A percentile compares a stretch with the other conserved stretches of the same genome.
These are phyloP conservation scores for Phytophthora pini DNA, from an alignment of 352 stramenopile species.

Conservation along the genomic window DNA sequence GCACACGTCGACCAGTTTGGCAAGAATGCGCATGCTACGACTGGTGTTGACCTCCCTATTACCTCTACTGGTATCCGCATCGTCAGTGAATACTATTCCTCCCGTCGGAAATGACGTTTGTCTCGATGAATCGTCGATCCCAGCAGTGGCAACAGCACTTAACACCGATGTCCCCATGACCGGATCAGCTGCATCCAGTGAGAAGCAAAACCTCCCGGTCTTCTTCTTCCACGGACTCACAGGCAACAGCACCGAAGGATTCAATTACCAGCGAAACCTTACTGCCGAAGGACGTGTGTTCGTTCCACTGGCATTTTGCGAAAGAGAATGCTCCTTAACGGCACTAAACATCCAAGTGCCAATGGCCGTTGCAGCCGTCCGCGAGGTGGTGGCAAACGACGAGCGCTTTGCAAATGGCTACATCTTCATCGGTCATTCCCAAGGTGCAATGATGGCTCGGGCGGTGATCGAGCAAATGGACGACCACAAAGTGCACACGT, in stretches of 20 bases:
- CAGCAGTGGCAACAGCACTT: constrained; percentile 10
- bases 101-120: constrained; percentile 18
- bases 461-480: constrained; percentile 65
- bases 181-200: background rate
- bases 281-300: constrained; percentile 37
- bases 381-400: constrained; percentile 23
- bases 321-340: constrained; percentile 35
- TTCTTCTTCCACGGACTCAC: constrained; percentile 63
- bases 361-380: constrained; percentile 49
- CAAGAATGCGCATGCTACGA: constrained; percentile 7
- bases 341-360: constrained; percentile 42
- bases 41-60: constrained; percentile 10
- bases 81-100: background rate
- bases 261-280: constrained; percentile 40
- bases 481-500: constrained; percentile 54
- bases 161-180: background rate
- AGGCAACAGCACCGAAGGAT: constrained; percentile 25
- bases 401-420: constrained; percentile 41
- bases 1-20: constrained; percentile 3
- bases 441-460: constrained; percentile 50
- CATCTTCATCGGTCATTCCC: constrained; percentile 57
- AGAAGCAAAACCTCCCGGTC: constrained; percentile 39
- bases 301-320: constrained; percentile 48
- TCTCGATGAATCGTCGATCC: constrained; percentile 24
- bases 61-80: constrained; percentile 4